Evolutionary conservation across 805 yeast species (phyloP).

Genomic region (Cyberlindnera lachancei): DNA sequence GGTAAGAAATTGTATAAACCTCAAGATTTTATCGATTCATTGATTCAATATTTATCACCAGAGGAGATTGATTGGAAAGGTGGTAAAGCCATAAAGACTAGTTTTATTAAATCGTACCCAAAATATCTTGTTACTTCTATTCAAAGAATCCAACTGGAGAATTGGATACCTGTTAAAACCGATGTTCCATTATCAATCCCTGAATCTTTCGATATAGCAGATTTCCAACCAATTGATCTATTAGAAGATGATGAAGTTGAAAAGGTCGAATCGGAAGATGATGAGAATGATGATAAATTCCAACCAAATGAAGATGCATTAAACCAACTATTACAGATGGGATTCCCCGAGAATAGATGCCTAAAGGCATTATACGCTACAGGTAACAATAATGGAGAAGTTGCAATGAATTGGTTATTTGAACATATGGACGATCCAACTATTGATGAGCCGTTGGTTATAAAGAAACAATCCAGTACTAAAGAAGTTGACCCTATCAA

Average conservation of each 20-base stretch:
- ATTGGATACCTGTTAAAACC: constrained; percentile 81
- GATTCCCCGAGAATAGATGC: constrained; percentile 68
- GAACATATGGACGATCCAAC: constrained; percentile 81
- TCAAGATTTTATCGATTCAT: constrained; percentile 31
- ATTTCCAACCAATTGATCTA: constrained; percentile 34
- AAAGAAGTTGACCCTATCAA: constrained; percentile 30
- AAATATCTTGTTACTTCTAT: constrained; percentile 63
- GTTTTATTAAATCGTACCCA: constrained; percentile 59
- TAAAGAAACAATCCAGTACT: constrained; percentile 4
- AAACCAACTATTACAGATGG: constrained; percentile 64
- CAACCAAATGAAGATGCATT: constrained; percentile 50
- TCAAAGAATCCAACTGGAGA: constrained; percentile 72
- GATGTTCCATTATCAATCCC: constrained; percentile 61
- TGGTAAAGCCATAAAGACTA: constrained; percentile 14
- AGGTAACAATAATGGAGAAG: constrained; percentile 57
- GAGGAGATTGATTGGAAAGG: constrained; percentile 49
- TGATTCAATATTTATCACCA: constrained; percentile 43
- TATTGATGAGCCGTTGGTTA: constrained; percentile 44
- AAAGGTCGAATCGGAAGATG: constrained; percentile 14
- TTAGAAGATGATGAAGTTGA: constrained; percentile 32
- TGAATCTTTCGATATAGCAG: constrained; percentile 39
- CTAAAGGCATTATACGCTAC: constrained; percentile 64
- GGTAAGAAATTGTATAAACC: constrained; percentile 38
- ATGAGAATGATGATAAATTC: constrained; percentile 30
- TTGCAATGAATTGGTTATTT: constrained; percentile 86